These are phyloP conservation scores for Coemansia sp. DNA, from an alignment of 192 early-diverging fungal genomes.

Conservation along the genomic window DNA sequence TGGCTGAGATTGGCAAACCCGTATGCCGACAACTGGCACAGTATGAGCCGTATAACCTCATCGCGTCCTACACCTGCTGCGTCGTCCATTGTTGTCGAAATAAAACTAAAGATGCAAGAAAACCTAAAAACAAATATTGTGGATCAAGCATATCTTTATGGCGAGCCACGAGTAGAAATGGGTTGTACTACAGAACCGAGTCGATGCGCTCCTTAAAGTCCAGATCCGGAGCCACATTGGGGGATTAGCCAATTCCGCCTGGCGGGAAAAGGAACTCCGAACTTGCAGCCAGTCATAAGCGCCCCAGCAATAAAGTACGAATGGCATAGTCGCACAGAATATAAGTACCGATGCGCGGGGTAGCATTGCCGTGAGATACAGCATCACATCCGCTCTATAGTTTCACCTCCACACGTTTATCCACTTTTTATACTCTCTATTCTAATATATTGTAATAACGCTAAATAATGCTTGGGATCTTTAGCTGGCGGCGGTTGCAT, in stretches of 20 bases:
- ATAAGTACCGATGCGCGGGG: neutral
- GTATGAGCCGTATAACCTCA: constrained; percentile 36
- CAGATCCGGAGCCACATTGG: neutral
- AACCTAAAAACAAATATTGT: too few relatives aligned
- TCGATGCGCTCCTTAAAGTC: neutral
- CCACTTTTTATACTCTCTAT: neutral
- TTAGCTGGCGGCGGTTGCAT: constrained; percentile 20
- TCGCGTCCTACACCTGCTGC: constrained; percentile 17
- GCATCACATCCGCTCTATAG: too few relatives aligned
- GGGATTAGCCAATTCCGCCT: constrained; percentile 2
- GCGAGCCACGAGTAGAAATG: too few relatives aligned
- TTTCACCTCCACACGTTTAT: too few relatives aligned
- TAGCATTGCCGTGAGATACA: too few relatives aligned
- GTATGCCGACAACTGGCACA: constrained; percentile 56
- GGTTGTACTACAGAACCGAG: neutral
- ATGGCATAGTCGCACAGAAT: neutral
- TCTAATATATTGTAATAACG: neutral
- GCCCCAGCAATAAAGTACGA: neutral
- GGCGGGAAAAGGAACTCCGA: constrained; percentile 13
- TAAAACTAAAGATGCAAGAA: neutral
- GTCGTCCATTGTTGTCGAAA: constrained; percentile 10
- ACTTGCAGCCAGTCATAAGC: constrained; percentile 5
- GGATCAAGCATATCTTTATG: too few relatives aligned
- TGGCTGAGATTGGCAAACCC: constrained; percentile 57
- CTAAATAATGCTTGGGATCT: constrained; percentile 20